A percentile compares a stretch with the other conserved stretches of the same genome.
Evolutionary conservation across 2,329 filamentous ascomycete genomes (phyloP).

Genomic region (Hypoxylon sp.): DNA sequence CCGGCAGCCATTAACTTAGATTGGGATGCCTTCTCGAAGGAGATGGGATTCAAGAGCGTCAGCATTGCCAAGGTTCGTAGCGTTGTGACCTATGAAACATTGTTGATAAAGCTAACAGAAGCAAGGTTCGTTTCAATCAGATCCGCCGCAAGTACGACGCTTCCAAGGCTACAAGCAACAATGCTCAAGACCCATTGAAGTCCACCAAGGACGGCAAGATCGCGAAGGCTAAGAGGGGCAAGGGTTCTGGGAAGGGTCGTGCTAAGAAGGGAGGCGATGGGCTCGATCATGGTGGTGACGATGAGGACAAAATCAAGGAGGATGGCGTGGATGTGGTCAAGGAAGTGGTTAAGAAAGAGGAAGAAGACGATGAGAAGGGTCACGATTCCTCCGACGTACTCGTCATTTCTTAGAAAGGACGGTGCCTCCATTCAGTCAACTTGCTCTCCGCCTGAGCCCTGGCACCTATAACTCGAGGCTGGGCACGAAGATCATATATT

Average conservation of each 20-base stretch:
- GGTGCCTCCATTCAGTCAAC: neutral
- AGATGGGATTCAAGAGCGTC: slow-evolving; percentile 38
- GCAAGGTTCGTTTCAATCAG: slow-evolving; percentile 26
- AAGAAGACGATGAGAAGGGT: neutral
- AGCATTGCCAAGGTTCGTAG: slow-evolving; percentile 41
- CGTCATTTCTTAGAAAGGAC: neutral
- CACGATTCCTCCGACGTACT: neutral
- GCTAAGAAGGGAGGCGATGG: neutral
- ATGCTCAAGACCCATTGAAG: slow-evolving; percentile 1
- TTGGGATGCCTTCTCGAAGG: slow-evolving; percentile 39
- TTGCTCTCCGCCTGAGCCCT: neutral
- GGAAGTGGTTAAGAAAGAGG: slow-evolving; percentile 6
- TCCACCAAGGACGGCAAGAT: slow-evolving; percentile 12
- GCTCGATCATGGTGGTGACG: neutral
- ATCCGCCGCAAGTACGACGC: slow-evolving; percentile 23
- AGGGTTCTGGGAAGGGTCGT: slow-evolving; percentile 10
- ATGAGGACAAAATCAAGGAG: neutral
- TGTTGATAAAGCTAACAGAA: slow-evolving; percentile 3
- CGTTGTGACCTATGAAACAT: neutral
- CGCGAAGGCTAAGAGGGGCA: slow-evolving; percentile 10
- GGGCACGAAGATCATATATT: neutral
- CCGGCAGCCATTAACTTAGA: slow-evolving; percentile 22
- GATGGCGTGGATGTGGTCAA: neutral
- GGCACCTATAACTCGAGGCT: neutral
- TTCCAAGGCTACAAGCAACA: neutral